Percentiles rank a stretch among this genome's conserved stretches.
These are phyloP conservation scores for Amanita bisporigera DNA, from an alignment of 1,284 basidiomycete species.

Conservation along the genomic window DNA sequence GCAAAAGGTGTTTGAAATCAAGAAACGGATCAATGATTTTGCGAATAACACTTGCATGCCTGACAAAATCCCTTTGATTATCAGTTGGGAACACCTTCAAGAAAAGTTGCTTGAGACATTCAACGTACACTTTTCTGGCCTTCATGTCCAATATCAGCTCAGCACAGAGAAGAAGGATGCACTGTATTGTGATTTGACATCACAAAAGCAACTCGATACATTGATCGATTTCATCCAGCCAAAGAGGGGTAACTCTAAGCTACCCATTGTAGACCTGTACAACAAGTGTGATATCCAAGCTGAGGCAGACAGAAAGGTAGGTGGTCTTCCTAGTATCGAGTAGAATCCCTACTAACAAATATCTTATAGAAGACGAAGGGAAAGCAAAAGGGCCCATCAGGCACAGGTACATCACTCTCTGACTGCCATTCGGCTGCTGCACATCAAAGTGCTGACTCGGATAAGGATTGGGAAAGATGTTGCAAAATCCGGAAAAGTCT, in stretches of 20 bases:
- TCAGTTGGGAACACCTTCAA: slow-evolving; percentile 2
- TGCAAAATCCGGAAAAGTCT: background rate
- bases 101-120: slow-evolving; percentile 2
- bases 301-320: background rate
- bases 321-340: background rate
- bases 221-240: slow-evolving; percentile 1
- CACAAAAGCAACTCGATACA: slow-evolving; percentile 4
- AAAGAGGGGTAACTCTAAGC: slow-evolving; percentile 3
- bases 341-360: background rate
- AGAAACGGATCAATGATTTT: slow-evolving; percentile 1
- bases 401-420: background rate
- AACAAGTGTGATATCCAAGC: slow-evolving; percentile 3
- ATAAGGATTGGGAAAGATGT: background rate
- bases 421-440: background rate
- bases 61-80: background rate
- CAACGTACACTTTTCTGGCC: slow-evolving; percentile 1
- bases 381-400: background rate
- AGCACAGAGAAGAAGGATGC: slow-evolving; percentile 4
- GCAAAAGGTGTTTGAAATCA: slow-evolving; percentile 1
- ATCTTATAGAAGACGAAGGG: slow-evolving; percentile 6
- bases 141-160: slow-evolving; percentile 7
- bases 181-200: slow-evolving; percentile 4
- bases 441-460: background rate
- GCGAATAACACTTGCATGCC: background rate
- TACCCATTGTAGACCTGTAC: background rate